Conservation (phyloP, 768 basidiomycete genomes). For the Amanita pallidorosea region DNA sequence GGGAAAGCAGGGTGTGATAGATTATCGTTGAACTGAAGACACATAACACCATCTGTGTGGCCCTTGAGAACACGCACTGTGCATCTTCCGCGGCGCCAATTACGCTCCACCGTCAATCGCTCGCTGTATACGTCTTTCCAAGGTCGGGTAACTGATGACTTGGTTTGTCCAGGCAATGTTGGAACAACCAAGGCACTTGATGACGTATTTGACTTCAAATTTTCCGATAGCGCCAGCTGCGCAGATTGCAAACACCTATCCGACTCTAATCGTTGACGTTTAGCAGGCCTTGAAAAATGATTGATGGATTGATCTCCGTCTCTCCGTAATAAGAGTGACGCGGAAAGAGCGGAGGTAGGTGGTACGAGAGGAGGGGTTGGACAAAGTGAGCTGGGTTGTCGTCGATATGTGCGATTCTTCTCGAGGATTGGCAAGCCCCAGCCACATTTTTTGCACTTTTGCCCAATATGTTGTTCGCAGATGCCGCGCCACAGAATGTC, state of each 20-base stretch:
- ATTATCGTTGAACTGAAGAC: constrained; percentile 87
- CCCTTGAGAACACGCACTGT: constrained; percentile 79
- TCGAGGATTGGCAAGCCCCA: constrained; percentile 94
- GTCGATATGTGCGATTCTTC: constrained; percentile 43
- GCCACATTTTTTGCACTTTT: constrained; percentile 93
- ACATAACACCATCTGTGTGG: constrained; percentile 95
- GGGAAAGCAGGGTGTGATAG: constrained; percentile 79
- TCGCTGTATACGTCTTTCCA: constrained; percentile 99
- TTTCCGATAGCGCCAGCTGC: neutral
- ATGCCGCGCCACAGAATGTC: constrained; percentile 93
- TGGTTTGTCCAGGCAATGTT: constrained; percentile 15
- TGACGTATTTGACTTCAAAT: constrained; percentile 8
- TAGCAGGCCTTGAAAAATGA: constrained; percentile 26
- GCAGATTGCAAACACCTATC: constrained; percentile 4
- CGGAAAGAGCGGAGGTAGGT: constrained; percentile 10
- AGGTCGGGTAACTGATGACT: constrained; percentile 57
- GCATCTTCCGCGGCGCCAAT: constrained; percentile 93
- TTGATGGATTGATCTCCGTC: constrained; percentile 18
- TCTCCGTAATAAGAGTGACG: constrained; percentile 16
- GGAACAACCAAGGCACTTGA: constrained; percentile 20
- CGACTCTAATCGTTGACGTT: constrained; percentile 25
- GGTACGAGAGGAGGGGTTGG: constrained; percentile 14
- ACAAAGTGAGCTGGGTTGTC: constrained; percentile 27
- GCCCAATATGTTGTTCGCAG: constrained; percentile 97
- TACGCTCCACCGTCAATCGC: constrained; percentile 90